Conservation (phyloP, 306 rosid genomes). For the Corylus heterophylla region DNA sequence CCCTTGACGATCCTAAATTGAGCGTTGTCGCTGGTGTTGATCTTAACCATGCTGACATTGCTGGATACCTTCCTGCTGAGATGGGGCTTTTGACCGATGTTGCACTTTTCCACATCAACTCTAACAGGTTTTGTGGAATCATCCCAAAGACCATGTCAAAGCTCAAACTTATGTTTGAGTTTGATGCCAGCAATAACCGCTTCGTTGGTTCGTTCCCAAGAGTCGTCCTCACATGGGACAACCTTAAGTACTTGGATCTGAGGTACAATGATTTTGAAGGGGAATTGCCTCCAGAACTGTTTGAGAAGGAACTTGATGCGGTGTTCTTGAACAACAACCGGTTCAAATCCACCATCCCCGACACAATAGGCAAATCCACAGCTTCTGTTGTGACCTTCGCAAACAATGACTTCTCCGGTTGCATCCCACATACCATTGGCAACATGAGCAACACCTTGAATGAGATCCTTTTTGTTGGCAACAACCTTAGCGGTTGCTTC, state of each 20-base stretch:
- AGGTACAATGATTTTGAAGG: constrained; percentile 58
- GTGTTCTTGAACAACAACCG: constrained; percentile 49
- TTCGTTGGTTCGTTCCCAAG: constrained; percentile 49
- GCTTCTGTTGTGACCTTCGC: constrained; percentile 62
- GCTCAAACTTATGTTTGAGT: constrained; percentile 36
- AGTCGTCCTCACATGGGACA: constrained; percentile 37
- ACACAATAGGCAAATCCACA: constrained; percentile 52
- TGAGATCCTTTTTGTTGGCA: constrained; percentile 55
- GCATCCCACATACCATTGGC: constrained; percentile 63
- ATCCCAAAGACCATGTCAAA: constrained; percentile 36
- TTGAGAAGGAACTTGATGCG: constrained; percentile 26
- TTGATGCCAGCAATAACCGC: constrained; percentile 53
- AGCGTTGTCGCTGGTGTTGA: constrained; percentile 52
- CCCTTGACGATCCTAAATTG: constrained; percentile 42
- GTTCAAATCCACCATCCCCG: constrained; percentile 32
- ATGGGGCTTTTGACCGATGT: constrained; percentile 36
- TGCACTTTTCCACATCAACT: constrained; percentile 52
- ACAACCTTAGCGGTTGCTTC: constrained; percentile 58
- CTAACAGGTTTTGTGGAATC: constrained; percentile 56
- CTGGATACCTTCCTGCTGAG: constrained; percentile 43
- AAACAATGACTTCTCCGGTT: constrained; percentile 60
- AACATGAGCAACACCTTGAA: constrained; percentile 53
- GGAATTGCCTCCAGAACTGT: constrained; percentile 29
- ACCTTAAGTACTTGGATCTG: constrained; percentile 39
- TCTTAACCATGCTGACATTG: constrained; percentile 51